Evolutionary conservation across 352 stramenopile species (phyloP), one percentile per base, ranked within the genome.

Genomic region (Globisporangium barbulae): DNA sequence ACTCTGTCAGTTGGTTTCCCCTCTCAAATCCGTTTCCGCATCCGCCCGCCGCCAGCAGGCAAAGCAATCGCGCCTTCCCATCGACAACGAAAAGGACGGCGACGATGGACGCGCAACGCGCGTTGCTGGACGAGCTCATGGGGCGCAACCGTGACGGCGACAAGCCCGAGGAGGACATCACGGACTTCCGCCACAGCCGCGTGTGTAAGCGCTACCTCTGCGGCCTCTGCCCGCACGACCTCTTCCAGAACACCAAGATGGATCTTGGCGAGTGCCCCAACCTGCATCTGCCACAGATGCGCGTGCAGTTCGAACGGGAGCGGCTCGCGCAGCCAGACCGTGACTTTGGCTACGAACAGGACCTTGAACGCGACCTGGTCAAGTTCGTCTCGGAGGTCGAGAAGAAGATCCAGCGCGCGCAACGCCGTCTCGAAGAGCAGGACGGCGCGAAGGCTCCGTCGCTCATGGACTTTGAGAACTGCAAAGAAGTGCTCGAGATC

Each of bases 241-340:
- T 97, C 58, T 97, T 97, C 67, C 82, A 91, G 56, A 96, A 97
- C 69, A 96, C 91, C 45, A 91, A 92, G 33, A 88, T 96, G 71
- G 87, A 97, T 65, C 60, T 86, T 21, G 85, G 90, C 65, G 71
- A 88, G 30, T 96, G 88, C 68, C 48, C 70, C 50, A 70, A 76
- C 65, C 50, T 94, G 45, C 88, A 97, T 69, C 22, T 91, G 17
- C 84, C 90, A 37, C 72, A 79, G 41, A 67, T 97, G 28, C 84
- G 88, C 45, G 56, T 65, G 25, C 74, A 75, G 37, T 96, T 92
- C 67, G 74, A 92, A 28, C 44, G 64, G 7, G 68, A 90, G 28
- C 59, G 53, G 17, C 42, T 49, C 0, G 71, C 60, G 9, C 65
- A 47, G 15, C 50, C 45, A 0, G 66, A 61, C 17, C 64, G 37